Percentiles rank a stretch among this genome's conserved stretches.
These are phyloP conservation scores for Aspergillus diversus DNA, from an alignment of 495 filamentous ascomycete species.

Conservation along the genomic window DNA sequence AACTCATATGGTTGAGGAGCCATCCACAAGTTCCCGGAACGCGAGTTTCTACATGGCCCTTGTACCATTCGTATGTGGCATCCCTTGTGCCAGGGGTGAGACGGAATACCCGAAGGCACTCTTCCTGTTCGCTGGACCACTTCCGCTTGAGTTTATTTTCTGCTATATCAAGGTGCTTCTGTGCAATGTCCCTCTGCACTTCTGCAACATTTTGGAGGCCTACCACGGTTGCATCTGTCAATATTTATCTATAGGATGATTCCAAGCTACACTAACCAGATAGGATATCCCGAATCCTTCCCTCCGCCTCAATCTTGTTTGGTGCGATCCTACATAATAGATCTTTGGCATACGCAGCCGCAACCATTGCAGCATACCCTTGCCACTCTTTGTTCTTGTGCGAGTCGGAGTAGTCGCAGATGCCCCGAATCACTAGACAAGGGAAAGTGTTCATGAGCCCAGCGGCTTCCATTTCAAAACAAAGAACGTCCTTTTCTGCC, in stretches of 20 bases:
- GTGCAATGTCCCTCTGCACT: not conserved
- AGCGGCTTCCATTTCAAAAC: not conserved
- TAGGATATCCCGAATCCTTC: not conserved
- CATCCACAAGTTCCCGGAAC: not conserved
- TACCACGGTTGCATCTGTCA: not conserved
- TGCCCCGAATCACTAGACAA: not conserved
- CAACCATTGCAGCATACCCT: slow-evolving; percentile 17
- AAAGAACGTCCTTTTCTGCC: slow-evolving; percentile 33
- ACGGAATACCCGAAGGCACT: not conserved
- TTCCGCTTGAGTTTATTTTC: not conserved
- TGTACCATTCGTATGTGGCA: slow-evolving; percentile 1
- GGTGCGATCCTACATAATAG: slow-evolving; percentile 23
- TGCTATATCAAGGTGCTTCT: not conserved
- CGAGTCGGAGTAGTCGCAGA: slow-evolving; percentile 4
- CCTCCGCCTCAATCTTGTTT: not conserved
- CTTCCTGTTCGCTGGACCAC: not conserved
- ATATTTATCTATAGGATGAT: not conserved
- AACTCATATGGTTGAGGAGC: not conserved
- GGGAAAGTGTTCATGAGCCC: slow-evolving; percentile 3
- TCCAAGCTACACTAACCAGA: not conserved
- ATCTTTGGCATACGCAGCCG: slow-evolving; percentile 39
- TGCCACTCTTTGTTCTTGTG: slow-evolving; percentile 2
- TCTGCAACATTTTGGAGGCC: not conserved
- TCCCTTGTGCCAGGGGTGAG: not conserved
- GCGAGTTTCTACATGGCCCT: not conserved